Conservation (phyloP, 768 basidiomycete species). For the Hericium alpestre region DNA sequence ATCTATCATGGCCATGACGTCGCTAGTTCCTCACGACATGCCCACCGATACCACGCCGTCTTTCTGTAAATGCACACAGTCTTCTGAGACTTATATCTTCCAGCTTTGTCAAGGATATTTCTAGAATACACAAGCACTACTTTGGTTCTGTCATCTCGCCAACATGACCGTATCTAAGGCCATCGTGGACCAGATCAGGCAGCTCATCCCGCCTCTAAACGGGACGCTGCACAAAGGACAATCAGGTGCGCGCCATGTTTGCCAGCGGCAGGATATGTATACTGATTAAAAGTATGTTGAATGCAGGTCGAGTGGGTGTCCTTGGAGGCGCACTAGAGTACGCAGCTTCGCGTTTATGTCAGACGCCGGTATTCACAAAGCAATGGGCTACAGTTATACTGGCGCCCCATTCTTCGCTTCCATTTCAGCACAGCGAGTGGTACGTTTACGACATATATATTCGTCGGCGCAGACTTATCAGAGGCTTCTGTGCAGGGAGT, state of each 20-base stretch:
- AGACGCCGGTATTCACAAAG: neutral
- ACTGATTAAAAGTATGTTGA: neutral
- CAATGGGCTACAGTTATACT: slow-evolving; percentile 55
- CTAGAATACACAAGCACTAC: no score
- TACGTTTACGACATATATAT: slow-evolving; percentile 22
- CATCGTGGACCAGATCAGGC: slow-evolving; percentile 62
- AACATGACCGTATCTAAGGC: slow-evolving; percentile 52
- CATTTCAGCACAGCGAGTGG: slow-evolving; percentile 81
- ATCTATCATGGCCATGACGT: no score
- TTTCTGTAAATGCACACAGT: no score
- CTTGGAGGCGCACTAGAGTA: slow-evolving; percentile 91
- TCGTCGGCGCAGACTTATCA: neutral
- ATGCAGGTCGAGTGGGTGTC: slow-evolving; percentile 76
- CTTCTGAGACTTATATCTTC: no score
- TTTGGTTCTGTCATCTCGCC: neutral
- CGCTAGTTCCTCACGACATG: no score
- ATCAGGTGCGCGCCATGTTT: slow-evolving; percentile 45
- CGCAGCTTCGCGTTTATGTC: slow-evolving; percentile 18
- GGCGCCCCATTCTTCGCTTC: slow-evolving; percentile 96
- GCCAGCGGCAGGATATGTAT: neutral
- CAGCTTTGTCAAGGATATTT: no score
- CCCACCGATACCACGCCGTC: no score
- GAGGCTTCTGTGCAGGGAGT: slow-evolving; percentile 49
- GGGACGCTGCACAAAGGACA: slow-evolving; percentile 90
- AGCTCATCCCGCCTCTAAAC: slow-evolving; percentile 84